Conservation (phyloP, 1,284 basidiomycete genomes). For the Agroathelia rolfsii region DNA sequence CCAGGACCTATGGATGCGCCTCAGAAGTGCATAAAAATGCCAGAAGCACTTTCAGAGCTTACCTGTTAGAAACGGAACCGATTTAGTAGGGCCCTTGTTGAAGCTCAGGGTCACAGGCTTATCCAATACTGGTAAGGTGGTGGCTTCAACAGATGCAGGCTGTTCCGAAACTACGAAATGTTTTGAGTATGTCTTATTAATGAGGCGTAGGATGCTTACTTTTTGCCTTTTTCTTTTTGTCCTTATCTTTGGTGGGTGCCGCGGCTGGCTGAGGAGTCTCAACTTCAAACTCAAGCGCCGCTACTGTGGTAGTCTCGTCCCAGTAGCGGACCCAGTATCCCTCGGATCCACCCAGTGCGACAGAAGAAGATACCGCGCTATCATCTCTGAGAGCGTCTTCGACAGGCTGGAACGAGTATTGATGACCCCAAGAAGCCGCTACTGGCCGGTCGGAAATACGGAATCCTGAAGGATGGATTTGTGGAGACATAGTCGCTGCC, state of each 20-base stretch:
- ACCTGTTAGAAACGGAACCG: conserved; percentile 18
- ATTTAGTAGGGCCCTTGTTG: conserved; percentile 41
- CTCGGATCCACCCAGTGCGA: conserved; percentile 57
- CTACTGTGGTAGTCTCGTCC: conserved; percentile 68
- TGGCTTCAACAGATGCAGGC: conserved; percentile 36
- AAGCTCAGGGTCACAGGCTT: conserved; percentile 73
- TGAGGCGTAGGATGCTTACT: conserved; percentile 21
- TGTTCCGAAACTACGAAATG: conserved; percentile 14
- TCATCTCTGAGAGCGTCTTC: conserved; percentile 67
- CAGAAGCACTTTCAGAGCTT: background rate
- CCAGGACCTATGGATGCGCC: conserved; percentile 23
- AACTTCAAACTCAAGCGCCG: conserved; percentile 71
- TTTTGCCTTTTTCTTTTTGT: conserved; percentile 53
- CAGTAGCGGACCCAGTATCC: conserved; percentile 71
- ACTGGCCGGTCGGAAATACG: conserved; percentile 78
- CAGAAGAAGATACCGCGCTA: conserved; percentile 54
- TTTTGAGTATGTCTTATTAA: conserved; percentile 19
- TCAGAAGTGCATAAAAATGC: conserved; percentile 2
- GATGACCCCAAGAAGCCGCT: conserved; percentile 82
- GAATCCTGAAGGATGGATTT: conserved; percentile 80
- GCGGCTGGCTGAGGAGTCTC: conserved; percentile 42
- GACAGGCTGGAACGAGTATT: conserved; percentile 75
- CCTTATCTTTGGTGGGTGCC: conserved; percentile 39
- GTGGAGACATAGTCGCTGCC: conserved; percentile 71
- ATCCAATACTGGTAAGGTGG: conserved; percentile 57